Base-by-base conservation (phyloP, 345 rosid species). In the Dipteronia dyeriana region DNA sequence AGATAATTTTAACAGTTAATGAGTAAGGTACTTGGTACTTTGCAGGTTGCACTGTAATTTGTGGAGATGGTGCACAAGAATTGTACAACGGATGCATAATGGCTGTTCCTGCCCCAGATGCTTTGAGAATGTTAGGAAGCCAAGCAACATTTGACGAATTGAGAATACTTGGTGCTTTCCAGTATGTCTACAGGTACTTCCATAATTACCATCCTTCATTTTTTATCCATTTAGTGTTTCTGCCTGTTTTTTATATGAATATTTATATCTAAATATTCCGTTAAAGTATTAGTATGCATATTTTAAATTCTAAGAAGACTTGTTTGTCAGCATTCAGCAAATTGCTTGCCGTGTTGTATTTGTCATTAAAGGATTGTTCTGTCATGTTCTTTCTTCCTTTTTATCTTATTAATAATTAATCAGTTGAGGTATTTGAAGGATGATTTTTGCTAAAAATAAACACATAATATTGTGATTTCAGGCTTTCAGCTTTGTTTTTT, bases 21-120 rank as follows among this genome's bases (percentile, higher is more conserved):
- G 26, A 59, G 63, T 20, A n/a, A 7, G 63, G 11, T 63, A 0
- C 60, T 66, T 75, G 63, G 11, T 63, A 0, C 60, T 66, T 75
- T 66, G 61, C 89, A 90, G 86, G 87, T 66, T 90, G 93, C 72
- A 75, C 79, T 49, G 84, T 94, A 53, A 71, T 79, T 19, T 76
- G 78, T 80, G 83, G 62, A 81, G 91, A 92, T 69, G 96, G 87
- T 4, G 76, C 77, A 0, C 67, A 85, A 75, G 96, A 90, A 70
- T 82, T 66, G 22, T 90, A 78, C 62, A 81, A 75, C 10, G 80
- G 85, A 12, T 90, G 96, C 75, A 85, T 92, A 59, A 31, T 94
- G 68, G 91, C 91, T 59, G 81, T 84, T 82, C 98, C 91, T 84
- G 96, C 93, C 54, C 98, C 98, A 3, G 96, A 94, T 84, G 90